Conservation (phyloP, 139 green algal genomes). For the Dunaliella primolecta region DNA sequence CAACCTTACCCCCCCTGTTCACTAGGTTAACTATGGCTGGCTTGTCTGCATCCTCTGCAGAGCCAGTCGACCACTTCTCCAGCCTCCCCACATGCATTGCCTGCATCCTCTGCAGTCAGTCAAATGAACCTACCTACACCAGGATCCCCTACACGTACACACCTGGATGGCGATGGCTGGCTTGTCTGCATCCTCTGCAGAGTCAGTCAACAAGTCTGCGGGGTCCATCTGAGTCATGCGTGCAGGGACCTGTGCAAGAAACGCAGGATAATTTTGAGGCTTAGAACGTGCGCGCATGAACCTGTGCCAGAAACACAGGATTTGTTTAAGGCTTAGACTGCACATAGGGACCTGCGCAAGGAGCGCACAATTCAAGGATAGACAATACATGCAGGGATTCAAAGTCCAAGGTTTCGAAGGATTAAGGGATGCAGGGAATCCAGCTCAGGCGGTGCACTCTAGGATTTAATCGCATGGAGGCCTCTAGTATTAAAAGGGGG, state of each 20-base stretch:
- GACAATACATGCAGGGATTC: no score
- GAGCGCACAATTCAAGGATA: not conserved
- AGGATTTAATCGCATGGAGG: no score
- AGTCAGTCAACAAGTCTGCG: constrained; percentile 29
- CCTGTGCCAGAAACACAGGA: not conserved
- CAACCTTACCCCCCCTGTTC: no score
- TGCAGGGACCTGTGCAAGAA: constrained; percentile 14
- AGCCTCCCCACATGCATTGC: no score
- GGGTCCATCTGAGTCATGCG: constrained; percentile 25
- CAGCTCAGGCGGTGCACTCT: no score
- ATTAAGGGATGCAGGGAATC: no score
- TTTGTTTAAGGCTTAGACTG: not conserved
- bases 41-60: constrained; percentile 33
- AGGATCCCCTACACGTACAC: no score
- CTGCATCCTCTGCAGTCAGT: no score
- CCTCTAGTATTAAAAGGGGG: no score
- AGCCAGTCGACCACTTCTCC: constrained; percentile 26
- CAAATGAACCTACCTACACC: no score
- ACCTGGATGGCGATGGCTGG: constrained; percentile 10
- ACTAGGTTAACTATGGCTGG: no score
- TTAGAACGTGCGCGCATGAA: not conserved
- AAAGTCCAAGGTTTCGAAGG: no score
- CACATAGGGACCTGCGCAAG: not conserved
- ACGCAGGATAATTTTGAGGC: not conserved
- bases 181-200: constrained; percentile 33